Base-by-base conservation (phyloP, 192 early-diverging fungal species). In the Gigaspora rosea region DNA sequence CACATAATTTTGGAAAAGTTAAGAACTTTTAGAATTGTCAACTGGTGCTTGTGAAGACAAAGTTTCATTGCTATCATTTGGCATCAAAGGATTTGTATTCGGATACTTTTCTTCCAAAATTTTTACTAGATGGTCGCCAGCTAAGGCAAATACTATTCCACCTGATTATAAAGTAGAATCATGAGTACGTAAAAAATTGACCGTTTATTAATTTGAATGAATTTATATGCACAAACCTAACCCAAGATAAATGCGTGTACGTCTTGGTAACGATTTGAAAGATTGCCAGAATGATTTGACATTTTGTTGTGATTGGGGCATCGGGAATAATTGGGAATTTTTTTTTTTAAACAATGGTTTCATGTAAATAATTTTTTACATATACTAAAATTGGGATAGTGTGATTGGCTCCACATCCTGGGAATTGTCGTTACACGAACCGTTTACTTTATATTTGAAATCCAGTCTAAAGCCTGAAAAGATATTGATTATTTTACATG, bases 281-380 rank as follows among this genome's bases (percentile, higher is more conserved):
- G 75, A 76, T 46, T 52, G n/a, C 75, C 75, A 76, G 66, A 76
- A 50, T 50, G 75, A 76, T 36, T 76, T 76, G 32, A 41, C 41
- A 2, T 41, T 73, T 73, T 71, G 54, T 54, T 71, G 41, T 2
- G 41, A 7, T 41, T 41, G 1, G 41, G 41, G 7, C 41, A 41
- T 41, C 41, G 41, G 41, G 41, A 41, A 41, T 41, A 6, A 41
- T 41, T 7, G 41, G 41, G 41, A 41, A 41, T 41, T 41, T 41
- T 41, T 27, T n/a, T 27, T 27, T 41, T 41, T 41, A 41, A 41
- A 41, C 3, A 41, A 41, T 41, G 41, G 41, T 41, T 41, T 3
- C 2, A 41, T 41, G 41, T 41, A 41, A 41, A 41, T 27, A 27
- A 27, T 41, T 41, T 41, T 41, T 2, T 7, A 41, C 7, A 41